These are phyloP conservation scores for Zhuliangozyma parablackwelliae DNA, from an alignment of 1,139 yeast genomes.

Conservation along the genomic window DNA sequence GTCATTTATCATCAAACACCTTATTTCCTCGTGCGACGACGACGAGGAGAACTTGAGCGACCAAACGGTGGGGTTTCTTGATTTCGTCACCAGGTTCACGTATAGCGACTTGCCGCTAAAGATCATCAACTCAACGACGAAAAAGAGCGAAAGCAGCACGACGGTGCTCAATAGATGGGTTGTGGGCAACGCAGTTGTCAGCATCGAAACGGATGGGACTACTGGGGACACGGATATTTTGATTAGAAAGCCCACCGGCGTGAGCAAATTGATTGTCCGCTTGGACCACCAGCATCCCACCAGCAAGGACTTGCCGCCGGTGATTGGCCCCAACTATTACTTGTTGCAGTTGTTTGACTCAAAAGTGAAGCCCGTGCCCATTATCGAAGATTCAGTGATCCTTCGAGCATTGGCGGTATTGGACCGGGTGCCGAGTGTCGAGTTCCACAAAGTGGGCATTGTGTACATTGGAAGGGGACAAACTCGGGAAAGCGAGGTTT, in stretches of 20 bases:
- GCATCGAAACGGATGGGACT: conserved; percentile 49
- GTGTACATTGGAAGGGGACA: conserved; percentile 72
- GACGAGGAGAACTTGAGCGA: conserved; percentile 33
- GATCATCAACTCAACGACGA: conserved; percentile 24
- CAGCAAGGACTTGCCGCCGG: conserved; percentile 3
- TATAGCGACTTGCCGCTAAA: conserved; percentile 60
- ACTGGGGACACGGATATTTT: conserved; percentile 54
- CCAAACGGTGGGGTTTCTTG: conserved; percentile 61
- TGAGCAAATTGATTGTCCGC: conserved; percentile 41
- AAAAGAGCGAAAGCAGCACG: conserved; percentile 12
- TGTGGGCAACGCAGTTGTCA: conserved; percentile 53
- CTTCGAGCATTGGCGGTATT: conserved; percentile 59
- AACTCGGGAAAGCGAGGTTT: conserved; percentile 55
- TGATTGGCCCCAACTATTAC: conserved; percentile 23
- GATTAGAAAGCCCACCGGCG: conserved; percentile 67
- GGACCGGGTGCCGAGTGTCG: conserved; percentile 76
- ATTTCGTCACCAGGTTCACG: conserved; percentile 64
- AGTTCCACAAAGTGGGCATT: conserved; percentile 75
- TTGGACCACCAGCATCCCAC: conserved; percentile 29
- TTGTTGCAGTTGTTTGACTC: conserved; percentile 29
- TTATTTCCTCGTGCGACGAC: conserved; percentile 37
- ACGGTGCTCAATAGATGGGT: conserved; percentile 51
- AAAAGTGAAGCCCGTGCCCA: conserved; percentile 30
- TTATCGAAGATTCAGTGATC: conserved; percentile 46
- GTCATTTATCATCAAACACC: conserved; percentile 58